Evolutionary conservation across 1,284 basidiomycete genomes (phyloP), one percentile per base, ranked within the genome.

Genomic region (Tetrapyrgos nigripes): DNA sequence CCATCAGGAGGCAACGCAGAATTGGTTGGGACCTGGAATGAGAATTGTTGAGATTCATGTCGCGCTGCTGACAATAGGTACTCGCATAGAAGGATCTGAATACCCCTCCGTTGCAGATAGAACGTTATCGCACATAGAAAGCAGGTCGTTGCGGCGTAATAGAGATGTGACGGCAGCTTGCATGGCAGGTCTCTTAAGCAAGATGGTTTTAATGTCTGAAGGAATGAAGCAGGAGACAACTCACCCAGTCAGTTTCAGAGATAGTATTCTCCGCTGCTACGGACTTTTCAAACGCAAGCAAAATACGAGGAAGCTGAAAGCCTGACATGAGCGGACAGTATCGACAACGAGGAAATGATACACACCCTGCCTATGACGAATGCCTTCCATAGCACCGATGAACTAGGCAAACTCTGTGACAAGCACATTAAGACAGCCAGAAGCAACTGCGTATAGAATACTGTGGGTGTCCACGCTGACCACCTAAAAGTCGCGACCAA

Each of bases 301-400:
- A 67, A 21, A 92, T 71, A 23, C 73, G 73, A 31, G 91, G 90
- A 19, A 92, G 76, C 90, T 92, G 61, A 43, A 53, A 43, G 46
- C 48, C 49, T 44, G 50, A n/a, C 26, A 27, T 40, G 24, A 57
- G 50, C 29, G 51, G 27, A 58, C 10, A 40, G 28, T 27, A 45
- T 64, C 24, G n/a, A 8, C 19, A 17, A 46, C 28, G 37, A 48
- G 17, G 56, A 58, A 62, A 50, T 44, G 57, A 44, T 45, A 52
- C 81, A 66, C 72, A 92, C 91, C 54, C 91, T 79, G 40, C 89
- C 87, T 50, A 89, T 72, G n/a, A 90, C 78, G 66, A 92, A 91
- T 6, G 85, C 80, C 63, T 82, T 83, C 90, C 89, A 93, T 26
- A 91, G 66, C 24, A 76, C 72, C 23, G 78, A 72, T 2, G 76